A percentile compares a stretch with the other conserved stretches of the same genome.
Evolutionary conservation across 2,329 filamentous ascomycete genomes (phyloP).

Genomic region (Penicillium sp.): DNA sequence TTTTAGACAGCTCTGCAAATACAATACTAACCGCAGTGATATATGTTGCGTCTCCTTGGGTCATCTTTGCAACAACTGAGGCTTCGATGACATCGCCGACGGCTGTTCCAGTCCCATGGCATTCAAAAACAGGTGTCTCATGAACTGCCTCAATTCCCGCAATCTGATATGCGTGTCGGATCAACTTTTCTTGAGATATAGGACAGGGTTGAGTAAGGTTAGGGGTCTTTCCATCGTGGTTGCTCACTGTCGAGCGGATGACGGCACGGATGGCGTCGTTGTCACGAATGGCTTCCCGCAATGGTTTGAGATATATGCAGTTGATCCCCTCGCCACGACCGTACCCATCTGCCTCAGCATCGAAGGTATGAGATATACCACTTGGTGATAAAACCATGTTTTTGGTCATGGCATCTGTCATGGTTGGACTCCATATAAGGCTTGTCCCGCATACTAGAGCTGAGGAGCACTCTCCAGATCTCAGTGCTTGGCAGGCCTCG

Average conservation of each 20-base stretch:
- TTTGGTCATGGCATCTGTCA: conserved; percentile 19
- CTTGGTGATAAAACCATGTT: conserved; percentile 38
- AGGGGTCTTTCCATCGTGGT: conserved; percentile 29
- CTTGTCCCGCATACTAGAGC: conserved; percentile 38
- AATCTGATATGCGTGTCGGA: neutral
- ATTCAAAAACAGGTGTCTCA: conserved; percentile 18
- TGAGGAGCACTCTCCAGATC: conserved; percentile 20
- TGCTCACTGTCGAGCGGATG: conserved; percentile 31
- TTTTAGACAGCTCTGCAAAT: rapidly evolving
- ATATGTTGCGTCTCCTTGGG: conserved; percentile 10
- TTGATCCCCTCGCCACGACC: conserved; percentile 51
- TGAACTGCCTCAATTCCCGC: conserved; percentile 4
- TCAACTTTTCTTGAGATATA: conserved; percentile 10
- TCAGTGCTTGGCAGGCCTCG: conserved; percentile 26
- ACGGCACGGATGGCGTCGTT: conserved; percentile 35
- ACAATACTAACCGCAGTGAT: conserved; percentile 15
- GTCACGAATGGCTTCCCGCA: conserved; percentile 48
- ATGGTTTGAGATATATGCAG: conserved; percentile 46
- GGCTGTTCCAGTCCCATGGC: conserved; percentile 20
- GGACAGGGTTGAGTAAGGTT: conserved; percentile 18
- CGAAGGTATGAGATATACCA: conserved; percentile 49
- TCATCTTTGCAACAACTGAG: conserved; percentile 14
- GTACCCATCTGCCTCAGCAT: conserved; percentile 50
- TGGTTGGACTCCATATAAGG: conserved; percentile 30
- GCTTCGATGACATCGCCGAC: conserved; percentile 19